Evolutionary conservation across 2,329 filamentous ascomycete genomes (phyloP), one percentile per base, ranked within the genome.

Genomic region (Blastomyces percursus): DNA sequence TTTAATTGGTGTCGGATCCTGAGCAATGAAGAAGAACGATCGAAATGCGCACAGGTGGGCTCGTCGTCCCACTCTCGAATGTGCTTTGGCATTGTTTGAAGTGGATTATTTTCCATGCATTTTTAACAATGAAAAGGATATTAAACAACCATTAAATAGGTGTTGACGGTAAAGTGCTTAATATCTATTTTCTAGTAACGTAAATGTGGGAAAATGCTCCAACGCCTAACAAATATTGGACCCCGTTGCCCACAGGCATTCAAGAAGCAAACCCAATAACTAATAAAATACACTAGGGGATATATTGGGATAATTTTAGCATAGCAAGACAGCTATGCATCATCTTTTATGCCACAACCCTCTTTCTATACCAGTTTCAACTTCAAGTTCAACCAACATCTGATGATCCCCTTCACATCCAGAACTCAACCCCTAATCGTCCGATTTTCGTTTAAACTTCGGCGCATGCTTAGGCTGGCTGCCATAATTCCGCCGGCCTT

Each of bases 401-500:
- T 8, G 7, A 35, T 35, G 32, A 35, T 32, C 40, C 11, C 11
- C 24, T 14, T 2, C 19, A 30, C n/a, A 38, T 12, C 21, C 21
- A 32, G 55, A n/a, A 30, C 38, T 12, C n/a, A 52, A 5, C 40
- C 62, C 40, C 62, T 65, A 55, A 60, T 77, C 71, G 30, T 73
- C 69, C 62, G 72, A 69, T 69, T 77, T 80, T 56, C 80, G 76
- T 73, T 82, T 81, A 71, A 82, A 84, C 69, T 80, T 81, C 68
- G 80, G 75, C 24, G 76, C 79, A 75, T 90, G 87, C 70, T 81
- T 82, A 42, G 88, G 89, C 77, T 95, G 90, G 70, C 87, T 91
- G 58, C 90, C 90, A 71, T 93, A 94, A 12, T 83, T 82, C 70
- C 87, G 80, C 69, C 90, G 79, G 48, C 84, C 84, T 59, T 83